Percentiles rank a stretch among this genome's conserved stretches.
These are phyloP conservation scores for Nemania bipapillata DNA, from an alignment of 2,329 filamentous ascomycete species.

Conservation along the genomic window DNA sequence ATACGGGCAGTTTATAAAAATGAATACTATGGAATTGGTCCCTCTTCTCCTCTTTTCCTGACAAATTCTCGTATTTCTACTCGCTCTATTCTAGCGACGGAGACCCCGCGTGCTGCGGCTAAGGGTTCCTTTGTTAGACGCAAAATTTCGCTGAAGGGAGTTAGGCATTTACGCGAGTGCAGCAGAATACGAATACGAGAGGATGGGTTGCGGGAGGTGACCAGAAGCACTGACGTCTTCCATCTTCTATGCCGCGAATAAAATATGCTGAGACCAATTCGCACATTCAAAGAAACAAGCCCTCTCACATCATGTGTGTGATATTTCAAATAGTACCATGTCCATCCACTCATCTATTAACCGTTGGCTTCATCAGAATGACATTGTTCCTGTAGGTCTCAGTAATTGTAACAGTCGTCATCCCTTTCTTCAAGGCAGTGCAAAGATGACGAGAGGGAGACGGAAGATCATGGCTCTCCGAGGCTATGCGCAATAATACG, in stretches of 20 bases:
- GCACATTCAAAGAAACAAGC: background rate
- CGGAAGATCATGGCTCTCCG: too few species aligned
- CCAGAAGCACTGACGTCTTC: too few species aligned
- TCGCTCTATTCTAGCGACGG: background rate
- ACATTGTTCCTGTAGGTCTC: too few species aligned
- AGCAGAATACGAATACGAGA: slow-evolving; percentile 36
- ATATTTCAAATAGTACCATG: slow-evolving; percentile 1
- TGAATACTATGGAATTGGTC: background rate
- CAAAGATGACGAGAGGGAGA: too few species aligned
- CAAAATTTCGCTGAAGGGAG: slow-evolving; percentile 9
- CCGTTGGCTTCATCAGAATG: background rate
- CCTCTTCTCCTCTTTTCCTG: background rate
- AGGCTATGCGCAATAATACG: too few species aligned
- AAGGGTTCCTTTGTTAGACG: slow-evolving; percentile 5
- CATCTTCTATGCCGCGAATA: background rate
- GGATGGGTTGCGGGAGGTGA: background rate
- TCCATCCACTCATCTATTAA: background rate
- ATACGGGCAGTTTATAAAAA: background rate
- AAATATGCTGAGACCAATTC: background rate
- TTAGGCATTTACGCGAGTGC: slow-evolving; percentile 4
- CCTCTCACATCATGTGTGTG: background rate
- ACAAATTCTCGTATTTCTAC: background rate
- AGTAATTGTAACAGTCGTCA: too few species aligned
- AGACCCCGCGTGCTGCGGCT: background rate
- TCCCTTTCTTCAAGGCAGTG: too few species aligned